Evolutionary conservation across 805 yeast species (phyloP), one percentile per base, ranked within the genome.

Genomic region (Yarrowia alimentaria): DNA sequence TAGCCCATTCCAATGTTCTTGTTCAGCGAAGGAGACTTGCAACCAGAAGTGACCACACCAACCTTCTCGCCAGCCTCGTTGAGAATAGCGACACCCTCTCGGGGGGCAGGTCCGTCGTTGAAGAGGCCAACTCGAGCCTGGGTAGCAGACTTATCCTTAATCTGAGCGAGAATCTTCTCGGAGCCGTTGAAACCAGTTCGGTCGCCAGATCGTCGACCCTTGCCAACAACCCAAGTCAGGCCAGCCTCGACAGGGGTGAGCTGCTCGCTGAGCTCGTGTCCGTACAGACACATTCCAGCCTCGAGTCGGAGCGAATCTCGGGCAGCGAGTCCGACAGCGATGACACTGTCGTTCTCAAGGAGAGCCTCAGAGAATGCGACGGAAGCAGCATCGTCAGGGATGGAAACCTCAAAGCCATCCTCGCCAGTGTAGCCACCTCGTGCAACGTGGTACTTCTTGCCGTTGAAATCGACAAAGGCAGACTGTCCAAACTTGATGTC

Each of bases 361-460:
- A 88, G 68, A 6, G 76, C 71, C 53, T 76, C 68, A 34, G 93
- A 80, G 58, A 93, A 79, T 1, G 75, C 78, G 22, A 70, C 64
- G 1, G 91, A 82, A 17, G 58, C 59, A 10, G 60, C 73, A 64
- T 48, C 73, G 69, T 42, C 65, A 20, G 87, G 83, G 54, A 90
- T 81, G 7, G 94, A 81, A 53, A 91, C 77, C 67, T 93, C 99
- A 66, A 93, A 91, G 1, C 99, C 99, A 65, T 93, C 99, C 68
- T 93, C 99, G 14, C 99, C 99, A 6, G 99, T 93, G 72, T 93
- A 93, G 2, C 99, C 99, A 18, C 95, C 86, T 67, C 99, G 81
- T 3, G 96, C 85, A n/a, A 89, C 75, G 63, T 89, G 95, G 48
- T 84, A 73, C 45, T 73, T 70, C 21, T 43, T 61, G 45, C 69